Evolutionary conservation across 192 early-diverging fungal genomes (phyloP), one percentile per base, ranked within the genome.

Genomic region (Coemansia umbellata): DNA sequence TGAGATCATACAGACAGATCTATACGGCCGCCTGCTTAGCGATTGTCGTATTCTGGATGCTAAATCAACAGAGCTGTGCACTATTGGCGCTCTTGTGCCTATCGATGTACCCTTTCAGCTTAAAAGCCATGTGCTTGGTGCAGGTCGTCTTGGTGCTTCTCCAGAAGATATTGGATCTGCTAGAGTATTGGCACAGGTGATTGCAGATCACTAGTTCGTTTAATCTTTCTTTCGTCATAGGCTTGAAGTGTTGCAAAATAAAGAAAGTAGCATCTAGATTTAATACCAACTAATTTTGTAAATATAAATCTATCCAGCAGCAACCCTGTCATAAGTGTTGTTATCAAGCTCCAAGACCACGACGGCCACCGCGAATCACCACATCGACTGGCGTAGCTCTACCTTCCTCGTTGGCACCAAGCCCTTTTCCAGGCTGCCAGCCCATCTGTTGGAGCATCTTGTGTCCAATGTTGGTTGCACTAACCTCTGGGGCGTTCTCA

Each of bases 401-500:
- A 26, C 74, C 74, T 33, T 77, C 56, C 24, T 67, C 63, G 11
- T 66, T 52, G 41, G 37, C 60, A 0, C 74, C 74, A 15, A 77
- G 74, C 1, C 74, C 68, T 52, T 61, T 54, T 18, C 74, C 74
- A 7, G 74, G 74, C 47, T 59, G 55, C 74, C 74, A 77, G 19
- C 74, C 74, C 74, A 77, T 77, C 53, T 77, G 66, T 49, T 57
- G 45, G 37, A 77, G 55, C 67, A 77, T 69, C 63, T 66, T 59
- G 49, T 77, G 74, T 14, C 74, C 74, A 53, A 77, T 65, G 39
- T 77, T 77, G 8, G 74, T 66, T 8, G 56, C 47, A 2, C 74
- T 63, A 10, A 77, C 67, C n/a, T 51, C 67, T 5, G 74, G 74
- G 1, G 67, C 74, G 18, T 53, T 22, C 28, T 65, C 62, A 11